Evolutionary conservation across 108 stramenopile genomes (phyloP).

Genomic region (Nannochloropsis granulata): DNA sequence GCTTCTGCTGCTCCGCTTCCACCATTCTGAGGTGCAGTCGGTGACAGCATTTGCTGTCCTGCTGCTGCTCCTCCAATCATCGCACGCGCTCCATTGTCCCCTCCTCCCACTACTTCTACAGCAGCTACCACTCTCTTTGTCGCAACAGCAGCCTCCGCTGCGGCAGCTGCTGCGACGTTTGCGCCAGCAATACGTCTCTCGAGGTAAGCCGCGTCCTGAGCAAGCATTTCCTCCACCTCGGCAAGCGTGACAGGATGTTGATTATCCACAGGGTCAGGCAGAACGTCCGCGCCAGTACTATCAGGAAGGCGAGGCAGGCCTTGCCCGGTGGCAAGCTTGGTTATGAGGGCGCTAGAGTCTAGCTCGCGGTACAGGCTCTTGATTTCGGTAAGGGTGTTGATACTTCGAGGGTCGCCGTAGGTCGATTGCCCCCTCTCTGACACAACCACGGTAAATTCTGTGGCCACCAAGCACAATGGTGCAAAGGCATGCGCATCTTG

Average conservation of each 20-base stretch:
- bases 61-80: too few species aligned
- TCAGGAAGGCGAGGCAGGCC: not conserved
- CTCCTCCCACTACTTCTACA: too few species aligned
- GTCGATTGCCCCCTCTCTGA: not conserved
- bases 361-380: not conserved
- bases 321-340: not conserved
- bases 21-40: too few species aligned
- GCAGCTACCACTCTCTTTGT: too few species aligned
- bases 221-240: not conserved
- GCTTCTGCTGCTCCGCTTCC: too few species aligned
- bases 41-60: too few species aligned
- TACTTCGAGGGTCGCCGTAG: not conserved
- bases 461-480: not conserved
- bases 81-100: too few species aligned
- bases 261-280: not conserved
- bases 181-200: not conserved
- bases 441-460: not conserved
- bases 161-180: not conserved
- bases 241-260: not conserved
- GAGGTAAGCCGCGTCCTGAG: not conserved
- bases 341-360: not conserved
- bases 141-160: too few species aligned
- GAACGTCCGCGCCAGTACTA: not conserved
- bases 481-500: not conserved
- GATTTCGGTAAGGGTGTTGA: not conserved